Evolutionary conservation across 331 rosid genomes (phyloP).

Genomic region (Stylosanthes scabra): DNA sequence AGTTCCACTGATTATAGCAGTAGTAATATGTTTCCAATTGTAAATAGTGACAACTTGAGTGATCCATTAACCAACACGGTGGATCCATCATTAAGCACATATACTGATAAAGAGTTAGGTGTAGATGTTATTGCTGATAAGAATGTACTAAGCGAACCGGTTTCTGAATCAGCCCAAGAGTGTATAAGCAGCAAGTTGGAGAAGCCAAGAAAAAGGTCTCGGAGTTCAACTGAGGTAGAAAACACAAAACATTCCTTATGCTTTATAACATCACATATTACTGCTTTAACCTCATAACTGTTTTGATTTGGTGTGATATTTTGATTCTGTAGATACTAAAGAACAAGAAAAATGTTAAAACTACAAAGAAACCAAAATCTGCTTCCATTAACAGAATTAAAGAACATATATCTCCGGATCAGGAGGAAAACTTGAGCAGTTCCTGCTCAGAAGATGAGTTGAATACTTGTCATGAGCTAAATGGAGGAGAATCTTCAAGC

Average conservation of each 20-base stretch:
- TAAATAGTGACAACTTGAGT: conserved; percentile 37
- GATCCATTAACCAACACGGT: conserved; percentile 41
- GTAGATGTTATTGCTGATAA: conserved; percentile 32
- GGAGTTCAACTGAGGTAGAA: conserved; percentile 54
- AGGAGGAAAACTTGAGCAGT: conserved; percentile 61
- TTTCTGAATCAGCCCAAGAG: conserved; percentile 43
- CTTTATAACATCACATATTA: background rate
- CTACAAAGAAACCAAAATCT: conserved; percentile 56
- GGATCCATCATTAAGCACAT: conserved; percentile 35
- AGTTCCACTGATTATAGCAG: conserved; percentile 17
- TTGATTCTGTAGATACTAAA: conserved; percentile 47
- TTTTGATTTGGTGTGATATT: conserved; percentile 6
- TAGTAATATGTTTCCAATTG: conserved; percentile 35
- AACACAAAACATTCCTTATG: background rate
- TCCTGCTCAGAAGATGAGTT: conserved; percentile 79
- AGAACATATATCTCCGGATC: conserved; percentile 47
- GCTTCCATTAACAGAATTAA: conserved; percentile 47
- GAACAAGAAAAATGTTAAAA: conserved; percentile 51
- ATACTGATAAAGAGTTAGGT: conserved; percentile 42
- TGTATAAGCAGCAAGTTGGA: conserved; percentile 27
- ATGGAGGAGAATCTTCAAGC: conserved; percentile 56
- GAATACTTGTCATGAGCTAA: conserved; percentile 54
- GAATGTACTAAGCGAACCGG: conserved; percentile 23
- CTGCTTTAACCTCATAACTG: background rate
- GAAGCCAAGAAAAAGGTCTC: conserved; percentile 56